Evolutionary conservation across 2,329 filamentous ascomycete species (phyloP), one percentile per base, ranked within the genome.

Genomic region (Pyrenophora tritici-repentis): DNA sequence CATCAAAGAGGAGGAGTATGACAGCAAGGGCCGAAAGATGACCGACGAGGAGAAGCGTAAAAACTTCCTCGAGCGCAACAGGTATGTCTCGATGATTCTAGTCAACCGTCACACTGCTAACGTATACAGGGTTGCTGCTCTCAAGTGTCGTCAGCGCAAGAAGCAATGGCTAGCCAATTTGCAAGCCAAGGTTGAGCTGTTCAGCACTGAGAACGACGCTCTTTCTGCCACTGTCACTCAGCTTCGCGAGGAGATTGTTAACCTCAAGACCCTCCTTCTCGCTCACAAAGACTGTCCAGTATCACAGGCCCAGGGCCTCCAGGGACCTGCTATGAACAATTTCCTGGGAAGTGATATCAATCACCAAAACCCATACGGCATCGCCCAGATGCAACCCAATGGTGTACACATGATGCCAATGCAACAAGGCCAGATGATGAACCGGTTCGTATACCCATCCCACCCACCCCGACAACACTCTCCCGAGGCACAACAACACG

Each of bases 131-230:
- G 91, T 99, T 59, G 94, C 94, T 56, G 94, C 94, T 3, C 81
- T 99, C 53, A 99, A 99, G 72, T 99, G 94, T 75, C 88, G 94
- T 55, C 94, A 99, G 74, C 86, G 94, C 16, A 99, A 99, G 82
- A 99, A 99, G 82, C 94, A 97, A 72, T 99, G 94, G 94, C 83
- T 97, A 50, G 89, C 90, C 26, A 97, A 96, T 63, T 82, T 99
- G 1, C 94, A 99, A 73, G 85, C 85, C 48, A 97, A 97, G 75
- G 93, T 97, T 13, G 94, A 99, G 73, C 82, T 96, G 61, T 97
- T 91, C 69, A 92, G 88, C 57, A 87, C 83, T 1, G 94, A 99
- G 75, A 97, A 97, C 58, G 94, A 99, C 68, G 86, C 86, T 1
- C 81, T 99, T 29, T 90, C 87, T 14, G 82, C 86, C 3, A 93